A percentile compares a stretch with the other conserved stretches of the same genome.
Conservation (phyloP, 768 basidiomycete species). For the Arthromyces matolae region DNA sequence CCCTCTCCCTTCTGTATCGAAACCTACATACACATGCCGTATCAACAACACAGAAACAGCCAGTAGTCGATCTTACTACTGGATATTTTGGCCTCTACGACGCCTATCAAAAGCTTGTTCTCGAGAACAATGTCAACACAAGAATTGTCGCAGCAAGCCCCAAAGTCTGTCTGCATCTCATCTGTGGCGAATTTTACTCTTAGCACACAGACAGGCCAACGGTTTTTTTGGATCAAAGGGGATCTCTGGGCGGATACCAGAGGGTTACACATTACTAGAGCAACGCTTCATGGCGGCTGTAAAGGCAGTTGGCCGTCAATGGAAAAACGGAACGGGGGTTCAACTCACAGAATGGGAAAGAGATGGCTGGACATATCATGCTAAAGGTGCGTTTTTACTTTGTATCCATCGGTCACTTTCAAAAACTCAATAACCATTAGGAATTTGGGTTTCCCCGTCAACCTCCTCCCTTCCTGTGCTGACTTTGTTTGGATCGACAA, state of each 20-base stretch:
- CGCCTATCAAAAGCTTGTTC: constrained; percentile 71
- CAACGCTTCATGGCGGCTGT: constrained; percentile 76
- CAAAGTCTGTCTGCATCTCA: constrained; percentile 48
- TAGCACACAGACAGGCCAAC: constrained; percentile 63
- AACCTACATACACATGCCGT: background rate
- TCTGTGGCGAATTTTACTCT: background rate
- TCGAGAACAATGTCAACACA: constrained; percentile 55
- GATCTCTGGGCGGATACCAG: constrained; percentile 89
- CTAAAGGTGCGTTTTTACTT: constrained; percentile 77
- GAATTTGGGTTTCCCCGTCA: constrained; percentile 78
- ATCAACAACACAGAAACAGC: constrained; percentile 21
- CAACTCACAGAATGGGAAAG: constrained; percentile 84
- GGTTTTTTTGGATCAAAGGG: constrained; percentile 91
- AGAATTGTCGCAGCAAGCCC: constrained; percentile 85
- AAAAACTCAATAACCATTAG: constrained; percentile 32
- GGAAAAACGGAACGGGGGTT: constrained; percentile 47
- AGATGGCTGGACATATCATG: constrained; percentile 95
- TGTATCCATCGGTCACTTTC: background rate
- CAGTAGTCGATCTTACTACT: constrained; percentile 80
- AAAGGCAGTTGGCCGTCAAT: constrained; percentile 39
- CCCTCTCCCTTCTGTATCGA: constrained; percentile 52
- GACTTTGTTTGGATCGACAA: constrained; percentile 92
- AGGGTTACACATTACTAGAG: constrained; percentile 89
- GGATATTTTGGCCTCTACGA: constrained; percentile 91
- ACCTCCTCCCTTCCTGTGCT: constrained; percentile 50